phyloP scores from a whole-genome alignment of 176 grass and related monocot species.

The Stipa capillata region DNA sequence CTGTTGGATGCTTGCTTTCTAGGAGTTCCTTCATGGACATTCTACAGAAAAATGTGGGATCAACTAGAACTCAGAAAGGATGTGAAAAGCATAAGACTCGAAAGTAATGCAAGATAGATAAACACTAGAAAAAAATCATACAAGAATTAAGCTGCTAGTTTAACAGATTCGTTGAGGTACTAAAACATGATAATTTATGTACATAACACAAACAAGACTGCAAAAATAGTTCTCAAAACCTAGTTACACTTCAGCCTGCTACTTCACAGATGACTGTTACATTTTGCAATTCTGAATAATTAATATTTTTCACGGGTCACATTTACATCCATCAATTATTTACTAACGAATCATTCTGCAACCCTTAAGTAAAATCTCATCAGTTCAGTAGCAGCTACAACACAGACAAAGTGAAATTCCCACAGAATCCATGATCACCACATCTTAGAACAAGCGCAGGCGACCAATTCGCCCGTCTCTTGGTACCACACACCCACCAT shows the following conservation, averaged over 20 bases:
- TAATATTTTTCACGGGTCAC: not conserved
- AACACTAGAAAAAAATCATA: not conserved
- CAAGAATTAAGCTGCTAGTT: not conserved
- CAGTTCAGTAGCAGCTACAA: not conserved
- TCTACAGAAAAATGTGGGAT: conserved; percentile 23
- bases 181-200: not conserved
- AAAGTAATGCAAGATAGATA: not conserved
- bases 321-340: not conserved
- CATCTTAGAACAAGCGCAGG: not conserved
- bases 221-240: not conserved
- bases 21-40: conserved; percentile 94
- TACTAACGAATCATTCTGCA: not conserved
- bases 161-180: not conserved
- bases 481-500: not conserved
- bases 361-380: not conserved
- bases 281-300: not conserved
- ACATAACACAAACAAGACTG: not conserved
- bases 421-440: not conserved
- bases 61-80: not conserved
- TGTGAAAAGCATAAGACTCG: not conserved
- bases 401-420: not conserved
- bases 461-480: not conserved
- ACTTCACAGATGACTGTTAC: not conserved
- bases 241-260: not conserved
- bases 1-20: conserved; percentile 78